phyloP scores from a whole-genome alignment of 1,284 basidiomycete genomes.

The Volvariella surrecta region DNA sequence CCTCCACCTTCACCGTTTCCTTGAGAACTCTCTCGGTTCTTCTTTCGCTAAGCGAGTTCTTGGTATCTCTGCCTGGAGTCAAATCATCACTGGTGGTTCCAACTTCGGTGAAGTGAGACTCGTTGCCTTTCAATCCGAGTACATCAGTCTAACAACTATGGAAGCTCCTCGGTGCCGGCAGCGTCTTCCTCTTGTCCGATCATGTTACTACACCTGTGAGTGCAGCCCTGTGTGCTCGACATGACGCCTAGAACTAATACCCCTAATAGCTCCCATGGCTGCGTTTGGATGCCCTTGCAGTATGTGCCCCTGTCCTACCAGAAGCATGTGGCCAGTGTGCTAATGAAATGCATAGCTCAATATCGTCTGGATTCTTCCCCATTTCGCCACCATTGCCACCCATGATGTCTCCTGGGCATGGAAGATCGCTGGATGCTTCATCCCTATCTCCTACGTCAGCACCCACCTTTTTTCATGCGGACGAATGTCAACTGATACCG shows the following conservation, averaged over 20 bases:
- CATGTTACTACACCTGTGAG: conserved; percentile 19
- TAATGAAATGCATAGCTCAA: conserved; percentile 14
- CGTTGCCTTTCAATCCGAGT: no score
- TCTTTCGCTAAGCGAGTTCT: conserved; percentile 22
- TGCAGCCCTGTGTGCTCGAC: not conserved
- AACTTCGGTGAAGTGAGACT: conserved; percentile 24
- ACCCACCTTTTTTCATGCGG: not conserved
- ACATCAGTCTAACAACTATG: no score
- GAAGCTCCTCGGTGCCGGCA: conserved; percentile 19
- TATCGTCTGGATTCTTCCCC: conserved; percentile 22
- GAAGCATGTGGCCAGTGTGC: not conserved
- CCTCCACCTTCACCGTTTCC: conserved; percentile 21
- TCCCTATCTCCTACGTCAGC: conserved; percentile 21
- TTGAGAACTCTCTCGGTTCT: conserved; percentile 19
- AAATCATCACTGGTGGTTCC: conserved; percentile 25
- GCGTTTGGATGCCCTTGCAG: conserved; percentile 21
- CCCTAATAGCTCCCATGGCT: conserved; percentile 19
- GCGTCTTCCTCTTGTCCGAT: conserved; percentile 20
- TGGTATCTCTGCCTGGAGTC: conserved; percentile 20
- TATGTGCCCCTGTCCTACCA: conserved; percentile 6
- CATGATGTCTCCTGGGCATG: conserved; percentile 21
- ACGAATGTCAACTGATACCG: not conserved
- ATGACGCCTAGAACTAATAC: not conserved
- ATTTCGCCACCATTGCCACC: conserved; percentile 14
- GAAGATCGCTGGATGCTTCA: conserved; percentile 20